A percentile compares a stretch with the other conserved stretches of the same genome.
These are phyloP conservation scores for Lippia alba DNA, from an alignment of 305 asterid species.

Conservation along the genomic window DNA sequence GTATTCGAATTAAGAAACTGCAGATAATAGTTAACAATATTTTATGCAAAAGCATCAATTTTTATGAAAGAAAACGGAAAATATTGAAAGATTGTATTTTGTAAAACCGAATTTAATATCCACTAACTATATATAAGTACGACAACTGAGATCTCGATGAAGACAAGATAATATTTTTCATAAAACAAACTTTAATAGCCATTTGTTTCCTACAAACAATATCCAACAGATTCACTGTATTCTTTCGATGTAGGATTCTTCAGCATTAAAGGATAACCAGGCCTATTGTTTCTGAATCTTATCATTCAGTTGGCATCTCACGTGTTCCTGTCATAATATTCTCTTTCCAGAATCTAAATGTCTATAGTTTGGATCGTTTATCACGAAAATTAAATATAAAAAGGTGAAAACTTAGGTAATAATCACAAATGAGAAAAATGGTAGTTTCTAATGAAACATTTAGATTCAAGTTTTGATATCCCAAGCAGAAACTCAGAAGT, in stretches of 20 bases:
- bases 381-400: not conserved
- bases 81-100: slow-evolving; percentile 15
- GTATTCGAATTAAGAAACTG: slow-evolving; percentile 87
- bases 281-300: not conserved
- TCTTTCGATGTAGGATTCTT: not conserved
- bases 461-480: slow-evolving; percentile 10
- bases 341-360: not conserved
- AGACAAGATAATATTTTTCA: slow-evolving; percentile 32
- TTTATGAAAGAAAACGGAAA: not conserved
- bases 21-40: slow-evolving; percentile 33
- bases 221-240: not conserved
- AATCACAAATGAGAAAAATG: slow-evolving; percentile 14
- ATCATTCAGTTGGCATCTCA: slow-evolving; percentile 8
- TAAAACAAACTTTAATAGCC: slow-evolving; percentile 12
- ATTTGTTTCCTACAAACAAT: slow-evolving; percentile 20
- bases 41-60: not conserved
- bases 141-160: slow-evolving; percentile 37
- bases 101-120: slow-evolving; percentile 17
- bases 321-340: slow-evolving; percentile 2
- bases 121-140: slow-evolving; percentile 2
- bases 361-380: too few species aligned
- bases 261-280: not conserved
- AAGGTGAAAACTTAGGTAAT: slow-evolving; percentile 3
- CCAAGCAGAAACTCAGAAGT: not conserved
- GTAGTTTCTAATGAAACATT: not conserved